Conservation (phyloP, 257 asterid genomes). For the Primulina eburnea region DNA sequence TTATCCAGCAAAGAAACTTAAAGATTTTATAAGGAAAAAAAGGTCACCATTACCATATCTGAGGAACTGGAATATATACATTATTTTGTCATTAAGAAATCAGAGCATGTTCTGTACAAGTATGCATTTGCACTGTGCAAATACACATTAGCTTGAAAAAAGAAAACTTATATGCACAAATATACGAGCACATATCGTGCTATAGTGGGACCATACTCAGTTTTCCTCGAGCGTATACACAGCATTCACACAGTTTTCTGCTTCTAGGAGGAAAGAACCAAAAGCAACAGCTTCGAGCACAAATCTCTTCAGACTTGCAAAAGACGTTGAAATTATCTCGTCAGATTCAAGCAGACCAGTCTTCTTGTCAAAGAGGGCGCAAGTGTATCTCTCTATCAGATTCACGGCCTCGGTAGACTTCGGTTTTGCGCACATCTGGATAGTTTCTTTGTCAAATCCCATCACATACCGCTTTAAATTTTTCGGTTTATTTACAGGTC, state of each 20-base stretch:
- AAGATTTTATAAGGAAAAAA: neutral
- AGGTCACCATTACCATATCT: neutral
- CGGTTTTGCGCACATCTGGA: conserved; percentile 66
- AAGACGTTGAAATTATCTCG: conserved; percentile 58
- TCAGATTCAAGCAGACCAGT: conserved; percentile 36
- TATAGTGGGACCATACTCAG: conserved; percentile 22
- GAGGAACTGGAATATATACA: conserved; percentile 15
- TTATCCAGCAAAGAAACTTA: neutral
- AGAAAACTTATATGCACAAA: conserved; percentile 21
- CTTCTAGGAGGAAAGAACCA: conserved; percentile 75
- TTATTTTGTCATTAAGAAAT: neutral
- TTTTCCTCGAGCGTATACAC: conserved; percentile 60
- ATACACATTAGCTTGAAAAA: conserved; percentile 17
- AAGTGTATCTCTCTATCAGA: conserved; percentile 62
- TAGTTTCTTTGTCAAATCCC: conserved; percentile 54
- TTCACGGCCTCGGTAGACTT: conserved; percentile 62
- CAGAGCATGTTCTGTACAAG: conserved; percentile 21
- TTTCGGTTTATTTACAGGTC: conserved; percentile 24
- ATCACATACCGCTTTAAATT: conserved; percentile 49
- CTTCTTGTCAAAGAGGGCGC: conserved; percentile 60
- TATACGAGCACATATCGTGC: neutral
- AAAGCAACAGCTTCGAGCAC: conserved; percentile 85
- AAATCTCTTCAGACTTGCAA: conserved; percentile 74
- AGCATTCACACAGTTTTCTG: conserved; percentile 48
- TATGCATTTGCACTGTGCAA: conserved; percentile 12